These are phyloP conservation scores for Rhododendron griersonianum DNA, from an alignment of 148 eudicot genomes.

Conservation along the genomic window DNA sequence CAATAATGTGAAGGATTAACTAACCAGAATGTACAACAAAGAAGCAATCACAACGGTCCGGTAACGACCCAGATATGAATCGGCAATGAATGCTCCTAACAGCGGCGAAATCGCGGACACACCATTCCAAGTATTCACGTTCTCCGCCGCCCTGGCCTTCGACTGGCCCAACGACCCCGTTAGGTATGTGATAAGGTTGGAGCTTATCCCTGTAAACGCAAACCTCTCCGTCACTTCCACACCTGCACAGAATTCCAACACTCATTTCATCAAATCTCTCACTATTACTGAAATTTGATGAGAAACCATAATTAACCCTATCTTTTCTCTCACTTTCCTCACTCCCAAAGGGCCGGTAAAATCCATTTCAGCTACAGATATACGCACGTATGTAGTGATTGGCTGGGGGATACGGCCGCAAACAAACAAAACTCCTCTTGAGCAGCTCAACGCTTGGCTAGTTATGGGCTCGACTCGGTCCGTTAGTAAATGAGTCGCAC, in stretches of 20 bases:
- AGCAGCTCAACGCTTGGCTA: no score
- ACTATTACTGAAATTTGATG: not conserved
- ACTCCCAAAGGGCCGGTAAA: not conserved
- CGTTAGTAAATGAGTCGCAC: no score
- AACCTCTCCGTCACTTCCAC: constrained; percentile 56
- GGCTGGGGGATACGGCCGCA: not conserved
- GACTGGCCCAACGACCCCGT: constrained; percentile 50
- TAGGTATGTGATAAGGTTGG: constrained; percentile 42
- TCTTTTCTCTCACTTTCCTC: not conserved
- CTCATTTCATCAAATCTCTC: not conserved
- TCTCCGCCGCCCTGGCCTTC: constrained; percentile 45
- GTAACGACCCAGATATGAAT: constrained; percentile 43
- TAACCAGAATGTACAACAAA: constrained; percentile 41
- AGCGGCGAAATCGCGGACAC: constrained; percentile 36
- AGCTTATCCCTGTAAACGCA: constrained; percentile 37
- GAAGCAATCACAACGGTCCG: constrained; percentile 39
- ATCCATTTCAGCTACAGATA: not conserved
- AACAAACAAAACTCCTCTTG: no score
- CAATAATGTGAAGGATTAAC: not conserved
- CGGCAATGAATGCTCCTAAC: constrained; percentile 48
- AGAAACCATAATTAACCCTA: not conserved
- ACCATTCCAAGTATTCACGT: constrained; percentile 43
- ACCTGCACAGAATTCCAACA: constrained; percentile 14
- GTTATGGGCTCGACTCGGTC: no score
- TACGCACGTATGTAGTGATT: not conserved